Base-by-base conservation (phyloP, 208 protist species). In the Crithidia acanthocephali region DNA sequence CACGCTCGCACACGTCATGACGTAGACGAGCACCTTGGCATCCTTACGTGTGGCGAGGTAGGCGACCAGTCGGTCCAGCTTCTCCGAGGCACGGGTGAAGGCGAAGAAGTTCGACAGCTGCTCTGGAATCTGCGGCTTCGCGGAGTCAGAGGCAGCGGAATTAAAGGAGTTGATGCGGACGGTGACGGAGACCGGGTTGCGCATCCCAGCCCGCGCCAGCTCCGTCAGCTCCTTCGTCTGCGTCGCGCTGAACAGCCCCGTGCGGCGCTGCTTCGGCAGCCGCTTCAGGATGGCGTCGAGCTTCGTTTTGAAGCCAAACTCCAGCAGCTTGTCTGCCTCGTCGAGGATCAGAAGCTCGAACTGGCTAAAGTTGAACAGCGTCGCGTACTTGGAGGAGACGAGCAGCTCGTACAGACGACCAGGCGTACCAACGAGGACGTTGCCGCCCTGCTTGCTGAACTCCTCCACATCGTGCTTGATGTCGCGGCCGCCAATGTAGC, bases 301-400 rank as follows among this genome's bases (percentile, higher is more conserved):
- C 70, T 98, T 94, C 35, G 85, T 83, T 81, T 91, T 91, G 81
- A 98, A 98, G 44, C 96, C 96, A 69, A 98, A 95, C 72, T 94
- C 90, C 10, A 98, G 86, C 44, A 98, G 78, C 62, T 94, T 93
- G 52, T 98, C 96, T 18, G 95, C 96, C 79, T 98, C 96, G 52
- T 98, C 96, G 4, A 98, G 74, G 48, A 98, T 86, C 65, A 98
- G 88, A 25, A 98, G 83, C 72, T 98, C 94, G 44, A 98, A 88
- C 59, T 75, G 64, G 30, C 79, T 77, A 60, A 92, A 84, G 79
- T 92, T 78, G 48, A 97, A 93, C 16, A 96, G 65, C 23, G 48
- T 81, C 6, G 83, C 44, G 76, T 95, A 61, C 73, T 95, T 93
- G 7, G 90, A 92, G 16, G 91, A 92, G 23, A 97, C 86, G 22